Evolutionary conservation across 2,329 filamentous ascomycete genomes (phyloP), one percentile per base, ranked within the genome.

Genomic region (Microthyrium microscopicum): DNA sequence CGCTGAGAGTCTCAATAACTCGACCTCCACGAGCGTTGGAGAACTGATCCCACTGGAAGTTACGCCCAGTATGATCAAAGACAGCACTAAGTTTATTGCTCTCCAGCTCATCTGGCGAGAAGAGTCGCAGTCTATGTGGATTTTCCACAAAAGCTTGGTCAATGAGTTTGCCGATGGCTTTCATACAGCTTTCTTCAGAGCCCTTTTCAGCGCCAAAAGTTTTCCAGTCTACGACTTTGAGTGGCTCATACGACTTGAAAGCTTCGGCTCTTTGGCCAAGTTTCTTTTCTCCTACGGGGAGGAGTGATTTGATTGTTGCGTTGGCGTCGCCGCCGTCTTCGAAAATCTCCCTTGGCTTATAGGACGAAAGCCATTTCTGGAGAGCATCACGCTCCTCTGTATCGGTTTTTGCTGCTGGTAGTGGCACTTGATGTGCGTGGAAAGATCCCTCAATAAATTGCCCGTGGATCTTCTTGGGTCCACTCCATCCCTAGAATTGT

Each of bases 1-100:
- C 79, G 13, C 73, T 79, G n/a, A 85, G 66, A 51, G 84, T 84
- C 52, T 85, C 79, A 76, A 85, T 84, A 22, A 84, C 78, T 19
- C 77, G 67, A 12, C 79, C 79, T 9, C 25, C 31, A 9, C 27
- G 9, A 9, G 11, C 16, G 16, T 29, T 29, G n/a, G 28, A 32
- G 19, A 28, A 32, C 30, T 32, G 13, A 26, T 32, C 30, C 30
- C 30, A 32, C 19, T 32, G 30, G 16, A 32, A 32, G 30, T 32
- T 32, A 8, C 30, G 30, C 8, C 20, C 20, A 9, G 30, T 32
- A 32, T 27, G 15, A 8, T 27, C 13, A 17, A 29, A 29, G 8
- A 29, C 27, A 16, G 27, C 66, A 1, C 59, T 64, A 3, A 85
- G 68, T 55, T 85, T 84, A 57, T 85, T 85, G 16, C 77, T 82